Evolutionary conservation across 1,284 basidiomycete genomes (phyloP).

Genomic region (Cutaneotrichosporon sp.): DNA sequence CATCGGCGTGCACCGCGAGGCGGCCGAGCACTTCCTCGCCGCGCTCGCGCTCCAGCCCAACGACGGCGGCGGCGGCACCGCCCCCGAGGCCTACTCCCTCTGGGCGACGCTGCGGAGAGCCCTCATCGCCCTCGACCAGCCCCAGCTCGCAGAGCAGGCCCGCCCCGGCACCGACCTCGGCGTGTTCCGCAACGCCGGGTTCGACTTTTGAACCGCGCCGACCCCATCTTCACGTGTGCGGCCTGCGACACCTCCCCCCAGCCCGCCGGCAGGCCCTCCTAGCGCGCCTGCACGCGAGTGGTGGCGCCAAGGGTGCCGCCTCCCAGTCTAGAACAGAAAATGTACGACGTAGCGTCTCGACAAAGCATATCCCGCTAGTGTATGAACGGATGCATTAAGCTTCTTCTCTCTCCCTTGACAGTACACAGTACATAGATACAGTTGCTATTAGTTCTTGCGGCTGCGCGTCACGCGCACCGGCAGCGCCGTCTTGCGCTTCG

Average conservation of each 20-base stretch:
- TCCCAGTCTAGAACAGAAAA: background rate
- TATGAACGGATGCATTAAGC: conserved; percentile 8
- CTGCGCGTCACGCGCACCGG: conserved; percentile 5
- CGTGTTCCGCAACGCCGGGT: conserved; percentile 73
- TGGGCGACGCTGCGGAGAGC: conserved; percentile 92
- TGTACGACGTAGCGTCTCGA: conserved; percentile 6
- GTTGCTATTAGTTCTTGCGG: background rate
- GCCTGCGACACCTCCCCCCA: background rate
- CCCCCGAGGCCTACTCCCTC: conserved; percentile 62
- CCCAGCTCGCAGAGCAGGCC: conserved; percentile 59
- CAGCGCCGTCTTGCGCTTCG: background rate
- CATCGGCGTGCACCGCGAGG: conserved; percentile 93
- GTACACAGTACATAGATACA: background rate
- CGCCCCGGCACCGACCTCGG: conserved; percentile 61
- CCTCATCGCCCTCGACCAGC: conserved; percentile 67
- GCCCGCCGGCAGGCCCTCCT: background rate
- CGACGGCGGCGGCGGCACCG: conserved; percentile 32
- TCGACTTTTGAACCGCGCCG: conserved; percentile 66
- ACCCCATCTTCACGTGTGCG: background rate
- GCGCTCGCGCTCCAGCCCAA: conserved; percentile 78
- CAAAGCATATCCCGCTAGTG: background rate
- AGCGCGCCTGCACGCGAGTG: background rate
- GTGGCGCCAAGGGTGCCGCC: background rate
- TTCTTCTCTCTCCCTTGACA: background rate
- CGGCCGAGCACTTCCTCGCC: conserved; percentile 93